phyloP scores from a whole-genome alignment of 306 rosid species.

The Prunus persica region DNA sequence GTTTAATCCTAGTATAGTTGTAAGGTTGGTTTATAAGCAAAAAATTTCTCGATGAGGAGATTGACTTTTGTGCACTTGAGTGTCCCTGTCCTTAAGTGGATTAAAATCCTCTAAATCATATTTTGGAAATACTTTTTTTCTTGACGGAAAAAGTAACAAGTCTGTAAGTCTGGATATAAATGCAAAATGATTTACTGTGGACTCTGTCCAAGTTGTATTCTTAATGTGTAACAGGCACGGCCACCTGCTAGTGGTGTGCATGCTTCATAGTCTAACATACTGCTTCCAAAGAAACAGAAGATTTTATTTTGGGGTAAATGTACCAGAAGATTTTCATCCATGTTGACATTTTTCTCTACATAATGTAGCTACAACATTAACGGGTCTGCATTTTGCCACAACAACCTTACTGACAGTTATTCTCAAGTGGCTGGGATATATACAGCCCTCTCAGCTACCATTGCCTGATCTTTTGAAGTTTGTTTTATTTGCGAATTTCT shows the following conservation, averaged over 20 bases:
- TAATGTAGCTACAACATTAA: slow-evolving; percentile 77
- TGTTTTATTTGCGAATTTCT: slow-evolving; percentile 73
- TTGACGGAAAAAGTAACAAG: background rate
- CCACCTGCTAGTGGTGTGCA: background rate
- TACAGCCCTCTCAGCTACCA: slow-evolving; percentile 66
- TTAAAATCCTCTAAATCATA: background rate
- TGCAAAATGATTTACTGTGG: background rate
- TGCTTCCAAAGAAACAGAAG: background rate
- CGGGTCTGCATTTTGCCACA: slow-evolving; percentile 75
- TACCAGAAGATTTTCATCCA: slow-evolving; percentile 17
- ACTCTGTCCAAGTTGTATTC: background rate
- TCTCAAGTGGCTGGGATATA: slow-evolving; percentile 64
- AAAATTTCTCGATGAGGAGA: background rate
- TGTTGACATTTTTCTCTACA: slow-evolving; percentile 23
- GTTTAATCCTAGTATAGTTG: background rate
- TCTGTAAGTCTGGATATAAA: background rate
- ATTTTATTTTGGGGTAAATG: slow-evolving; percentile 2
- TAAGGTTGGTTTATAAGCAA: background rate
- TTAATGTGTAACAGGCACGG: background rate
- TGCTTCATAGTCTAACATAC: background rate
- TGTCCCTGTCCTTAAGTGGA: background rate
- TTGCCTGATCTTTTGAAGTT: slow-evolving; percentile 60
- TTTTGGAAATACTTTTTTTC: background rate
- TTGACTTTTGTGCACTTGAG: background rate
- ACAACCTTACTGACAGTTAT: slow-evolving; percentile 58